Base-by-base conservation (phyloP, 768 basidiomycete genomes). In the Mycena polygramma region DNA sequence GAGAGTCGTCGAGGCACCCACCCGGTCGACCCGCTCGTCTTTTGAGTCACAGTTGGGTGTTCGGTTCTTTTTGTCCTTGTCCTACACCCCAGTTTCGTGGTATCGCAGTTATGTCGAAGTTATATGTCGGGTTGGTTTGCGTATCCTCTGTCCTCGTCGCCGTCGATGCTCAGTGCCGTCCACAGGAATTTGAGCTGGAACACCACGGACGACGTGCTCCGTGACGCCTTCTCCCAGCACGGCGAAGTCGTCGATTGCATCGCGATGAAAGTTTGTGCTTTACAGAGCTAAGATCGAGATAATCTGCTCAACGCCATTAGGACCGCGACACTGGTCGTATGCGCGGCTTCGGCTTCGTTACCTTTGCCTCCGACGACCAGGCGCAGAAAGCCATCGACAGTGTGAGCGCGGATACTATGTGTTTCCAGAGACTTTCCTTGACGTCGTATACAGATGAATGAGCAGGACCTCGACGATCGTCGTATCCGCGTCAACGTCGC, bases 331-430 rank as follows among this genome's bases (percentile, higher is more conserved):
- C 97, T 71, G 94, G 95, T 70, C 94, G 96, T 78, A 95, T 94
- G 71, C 92, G 97, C 79, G 97, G 97, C 79, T 98, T 98, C 81
- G 97, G 96, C 70, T 98, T 98, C 84, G 96, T 98, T 73, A 96
- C 93, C 69, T 96, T 85, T 81, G 80, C 83, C 74, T 79, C 78
- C 59, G 58, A 77, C 15, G 75, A 80, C n/a, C 95, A 97, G 80
- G 97, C 97, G 53, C 82, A 92, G 22, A 84, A 84, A 71, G 96
- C 97, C 57, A 97, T 98, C 80, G 68, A 59, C 52, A 83, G 79
- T 39, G 83, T 97, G 81, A 92, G 95, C 41, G 41, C 15, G 10
- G 15, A 41, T 41, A 41, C 41, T 41, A 15, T 15, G 41, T 30
- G 30, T 30, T 30, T 30, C 30, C 30, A 30, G 30, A 30, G 30